Evolutionary conservation across 225 moss, liverwort and hornwort genomes (phyloP).

Genomic region (Polytrichum commune): DNA sequence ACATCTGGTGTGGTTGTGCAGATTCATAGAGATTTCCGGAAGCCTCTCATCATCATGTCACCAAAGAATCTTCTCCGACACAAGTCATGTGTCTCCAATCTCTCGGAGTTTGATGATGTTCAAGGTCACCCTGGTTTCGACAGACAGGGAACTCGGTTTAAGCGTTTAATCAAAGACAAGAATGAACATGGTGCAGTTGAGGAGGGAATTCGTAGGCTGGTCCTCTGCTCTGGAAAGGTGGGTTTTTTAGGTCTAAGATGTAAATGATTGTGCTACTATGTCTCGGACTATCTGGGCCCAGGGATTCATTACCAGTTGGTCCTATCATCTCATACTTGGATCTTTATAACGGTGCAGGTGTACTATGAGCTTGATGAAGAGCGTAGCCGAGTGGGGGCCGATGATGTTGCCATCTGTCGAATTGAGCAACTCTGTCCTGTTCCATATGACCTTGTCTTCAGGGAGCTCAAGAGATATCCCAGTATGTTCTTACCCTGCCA

Average conservation of each 20-base stretch:
- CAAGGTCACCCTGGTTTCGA: conserved; percentile 88
- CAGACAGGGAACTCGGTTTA: conserved; percentile 89
- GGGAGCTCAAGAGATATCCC: conserved; percentile 90
- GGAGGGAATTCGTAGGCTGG: conserved; percentile 71
- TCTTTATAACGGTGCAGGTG: conserved; percentile 41
- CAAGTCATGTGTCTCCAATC: conserved; percentile 80
- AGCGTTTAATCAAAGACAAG: conserved; percentile 90
- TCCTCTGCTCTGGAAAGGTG: conserved; percentile 98
- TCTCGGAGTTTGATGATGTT: conserved; percentile 87
- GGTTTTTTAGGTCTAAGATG: background rate
- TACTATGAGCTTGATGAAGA: conserved; percentile 98
- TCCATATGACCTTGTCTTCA: conserved; percentile 80
- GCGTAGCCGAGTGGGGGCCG: conserved; percentile 62
- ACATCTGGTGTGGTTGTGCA: conserved; percentile 37
- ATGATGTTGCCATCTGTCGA: conserved; percentile 83
- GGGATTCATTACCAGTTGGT: too few relatives aligned
- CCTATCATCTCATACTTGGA: background rate
- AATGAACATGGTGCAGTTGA: conserved; percentile 63
- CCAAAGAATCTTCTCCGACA: conserved; percentile 90
- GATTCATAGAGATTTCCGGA: conserved; percentile 98
- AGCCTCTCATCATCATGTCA: conserved; percentile 90
- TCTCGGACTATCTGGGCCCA: too few relatives aligned
- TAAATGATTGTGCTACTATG: too few relatives aligned
- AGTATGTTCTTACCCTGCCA: conserved; percentile 44
- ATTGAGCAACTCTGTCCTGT: conserved; percentile 97